Conservation (phyloP, 1,284 basidiomycete species). For the Rhodotorula sp. region DNA sequence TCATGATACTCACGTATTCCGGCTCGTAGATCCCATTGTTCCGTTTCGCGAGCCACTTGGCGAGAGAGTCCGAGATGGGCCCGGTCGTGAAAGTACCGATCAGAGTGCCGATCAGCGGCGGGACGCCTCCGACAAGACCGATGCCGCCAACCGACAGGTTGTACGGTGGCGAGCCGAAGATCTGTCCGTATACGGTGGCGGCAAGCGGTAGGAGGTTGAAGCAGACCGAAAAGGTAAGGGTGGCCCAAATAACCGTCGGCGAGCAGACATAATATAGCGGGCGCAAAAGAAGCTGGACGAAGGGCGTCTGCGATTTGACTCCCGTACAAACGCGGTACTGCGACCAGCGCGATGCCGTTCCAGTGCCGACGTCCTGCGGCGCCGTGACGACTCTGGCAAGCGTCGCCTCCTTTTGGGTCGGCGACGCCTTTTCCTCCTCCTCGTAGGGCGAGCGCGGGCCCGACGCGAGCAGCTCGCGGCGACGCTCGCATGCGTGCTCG, state of each 20-base stretch:
- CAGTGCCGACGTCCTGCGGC: not conserved
- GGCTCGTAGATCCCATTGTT: slow-evolving; percentile 57
- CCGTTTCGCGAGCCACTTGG: slow-evolving; percentile 53
- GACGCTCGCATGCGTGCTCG: slow-evolving; percentile 36
- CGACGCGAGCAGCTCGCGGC: slow-evolving; percentile 42
- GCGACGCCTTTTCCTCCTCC: not conserved
- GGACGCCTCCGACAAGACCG: slow-evolving; percentile 53
- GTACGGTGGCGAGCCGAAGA: slow-evolving; percentile 34
- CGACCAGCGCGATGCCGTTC: slow-evolving; percentile 3
- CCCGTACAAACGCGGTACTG: slow-evolving; percentile 12
- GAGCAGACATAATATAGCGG: slow-evolving; percentile 12
- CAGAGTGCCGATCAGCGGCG: slow-evolving; percentile 47
- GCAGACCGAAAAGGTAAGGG: slow-evolving; percentile 19
- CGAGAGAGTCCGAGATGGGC: slow-evolving; percentile 53
- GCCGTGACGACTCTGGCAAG: not conserved
- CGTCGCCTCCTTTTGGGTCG: slow-evolving; percentile 7
- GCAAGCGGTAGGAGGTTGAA: slow-evolving; percentile 28
- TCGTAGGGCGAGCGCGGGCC: not conserved
- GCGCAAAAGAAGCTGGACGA: slow-evolving; percentile 1
- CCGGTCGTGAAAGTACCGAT: slow-evolving; percentile 52
- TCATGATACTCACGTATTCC: slow-evolving; percentile 50
- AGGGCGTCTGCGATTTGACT: not conserved
- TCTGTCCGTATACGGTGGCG: slow-evolving; percentile 21
- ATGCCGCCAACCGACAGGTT: slow-evolving; percentile 16
- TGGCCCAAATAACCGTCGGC: slow-evolving; percentile 10